phyloP scores from a whole-genome alignment of 106 monocot genomes.

The Hemerocallis citrina region DNA sequence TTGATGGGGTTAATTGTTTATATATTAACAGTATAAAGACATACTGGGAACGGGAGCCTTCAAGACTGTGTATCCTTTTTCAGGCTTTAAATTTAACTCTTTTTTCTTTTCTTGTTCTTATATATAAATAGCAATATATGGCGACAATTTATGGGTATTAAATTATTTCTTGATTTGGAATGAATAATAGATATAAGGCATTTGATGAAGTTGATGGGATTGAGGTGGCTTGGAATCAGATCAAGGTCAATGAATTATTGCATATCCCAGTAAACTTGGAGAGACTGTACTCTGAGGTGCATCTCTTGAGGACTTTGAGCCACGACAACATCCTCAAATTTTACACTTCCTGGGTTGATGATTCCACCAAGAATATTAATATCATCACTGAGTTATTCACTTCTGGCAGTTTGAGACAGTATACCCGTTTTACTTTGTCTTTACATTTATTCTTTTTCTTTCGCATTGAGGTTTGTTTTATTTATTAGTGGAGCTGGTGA shows the following conservation, averaged over 20 bases:
- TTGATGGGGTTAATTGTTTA: background rate
- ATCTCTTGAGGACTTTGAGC: slow-evolving; percentile 39
- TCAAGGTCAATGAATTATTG: slow-evolving; percentile 34
- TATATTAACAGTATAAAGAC: slow-evolving; percentile 50
- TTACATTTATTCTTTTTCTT: background rate
- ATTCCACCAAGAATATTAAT: slow-evolving; percentile 31
- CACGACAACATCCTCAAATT: slow-evolving; percentile 60
- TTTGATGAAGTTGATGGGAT: slow-evolving; percentile 64
- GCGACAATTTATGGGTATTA: background rate
- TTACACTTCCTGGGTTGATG: slow-evolving; percentile 55
- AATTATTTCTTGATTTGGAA: slow-evolving; percentile 4
- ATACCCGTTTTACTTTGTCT: background rate
- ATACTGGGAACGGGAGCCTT: slow-evolving; percentile 60
- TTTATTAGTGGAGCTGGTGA: background rate
- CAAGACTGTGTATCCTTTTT: slow-evolving; percentile 62
- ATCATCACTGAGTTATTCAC: slow-evolving; percentile 78
- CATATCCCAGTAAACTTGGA: slow-evolving; percentile 26
- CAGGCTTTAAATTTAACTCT: background rate
- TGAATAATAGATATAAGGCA: slow-evolving; percentile 46
- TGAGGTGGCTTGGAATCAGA: slow-evolving; percentile 76
- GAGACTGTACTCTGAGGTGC: slow-evolving; percentile 52
- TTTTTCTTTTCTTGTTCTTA: background rate
- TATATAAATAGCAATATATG: background rate
- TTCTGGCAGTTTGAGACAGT: slow-evolving; percentile 73
- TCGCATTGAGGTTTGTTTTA: background rate